Evolutionary conservation across 176 grass and related monocot genomes (phyloP), one percentile per base, ranked within the genome.

Genomic region (Canna indica): DNA sequence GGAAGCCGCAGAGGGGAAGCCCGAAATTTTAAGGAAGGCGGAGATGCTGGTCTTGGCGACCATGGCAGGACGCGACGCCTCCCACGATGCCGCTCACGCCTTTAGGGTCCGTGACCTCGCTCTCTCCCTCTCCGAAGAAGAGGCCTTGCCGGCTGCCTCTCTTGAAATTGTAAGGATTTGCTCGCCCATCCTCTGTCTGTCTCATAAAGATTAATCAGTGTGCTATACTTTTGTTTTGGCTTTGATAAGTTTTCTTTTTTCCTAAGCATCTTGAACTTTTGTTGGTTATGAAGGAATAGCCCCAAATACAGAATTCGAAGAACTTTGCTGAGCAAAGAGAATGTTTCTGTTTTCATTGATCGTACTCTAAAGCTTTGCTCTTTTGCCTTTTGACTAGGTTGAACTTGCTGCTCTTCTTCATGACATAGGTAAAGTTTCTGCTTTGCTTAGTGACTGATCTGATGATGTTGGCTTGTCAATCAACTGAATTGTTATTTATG

Each of bases 21-120:
- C 63, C 24, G 60, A 44, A 67, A 83, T 79, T 42, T 86, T 83
- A 77, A 70, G 79, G 58, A 80, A 64, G 28, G 88, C 93, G 16
- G 93, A 97, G 88, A 75, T 79, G 77, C 75, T 90, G 69, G 83
- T 85, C 76, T 88, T 72, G 71, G 74, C 79, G 71, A 77, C 83
- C 48, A 97, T 97, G 88, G 42, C 54, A 16, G 84, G 86, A 11
- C 88, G 88, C 48, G 88, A 97, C 74, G 88, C 86, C 44, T 97
- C 93, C 22, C 93, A 97, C 86, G 93, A 91, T 67, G 88, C 88
- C 42, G 86, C 86, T 0, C 93, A 96, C 76, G 93, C 86, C 67
- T 80, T 91, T 67, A 84, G 93, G 17, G 93, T 96, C 32, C 88
- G 88, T 13, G 86, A 89, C 81, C 86, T 96, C 67, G 88, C 93